A percentile compares a stretch with the other conserved stretches of the same genome.
These are phyloP conservation scores for Dryas octopetala DNA, from an alignment of 306 rosid species.

Conservation along the genomic window DNA sequence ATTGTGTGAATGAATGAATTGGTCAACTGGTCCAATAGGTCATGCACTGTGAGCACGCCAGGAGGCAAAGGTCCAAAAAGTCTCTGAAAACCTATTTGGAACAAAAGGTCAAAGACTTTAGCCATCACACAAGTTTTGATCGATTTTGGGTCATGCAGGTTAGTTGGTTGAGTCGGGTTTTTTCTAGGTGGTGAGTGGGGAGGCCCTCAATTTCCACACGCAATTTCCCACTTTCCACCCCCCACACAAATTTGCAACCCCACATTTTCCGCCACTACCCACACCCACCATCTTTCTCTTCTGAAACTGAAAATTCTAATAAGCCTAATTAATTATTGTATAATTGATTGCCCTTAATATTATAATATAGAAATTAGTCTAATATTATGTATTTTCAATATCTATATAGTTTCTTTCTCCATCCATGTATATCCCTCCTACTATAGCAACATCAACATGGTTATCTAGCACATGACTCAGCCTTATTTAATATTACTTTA, in stretches of 20 bases:
- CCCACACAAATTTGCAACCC: neutral
- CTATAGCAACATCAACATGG: too few species aligned
- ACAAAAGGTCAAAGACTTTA: neutral
- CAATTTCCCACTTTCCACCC: slow-evolving; percentile 26
- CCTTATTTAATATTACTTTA: too few species aligned
- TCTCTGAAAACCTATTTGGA: neutral
- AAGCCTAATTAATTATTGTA: too few species aligned
- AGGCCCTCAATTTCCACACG: slow-evolving; percentile 16
- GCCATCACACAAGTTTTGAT: too few species aligned
- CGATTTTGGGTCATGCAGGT: too few species aligned
- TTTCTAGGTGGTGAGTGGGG: slow-evolving; percentile 7
- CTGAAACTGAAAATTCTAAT: too few species aligned
- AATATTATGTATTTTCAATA: too few species aligned
- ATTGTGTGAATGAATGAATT: slow-evolving; percentile 1
- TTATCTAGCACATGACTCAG: too few species aligned
- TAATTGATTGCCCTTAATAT: too few species aligned
- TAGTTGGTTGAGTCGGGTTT: neutral
- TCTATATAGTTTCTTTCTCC: too few species aligned
- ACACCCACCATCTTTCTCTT: neutral
- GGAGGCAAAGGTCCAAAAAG: slow-evolving; percentile 9
- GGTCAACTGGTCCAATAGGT: slow-evolving; percentile 23
- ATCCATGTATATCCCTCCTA: too few species aligned
- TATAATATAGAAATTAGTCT: too few species aligned
- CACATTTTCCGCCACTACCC: neutral
- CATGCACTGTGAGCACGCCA: slow-evolving; percentile 21